Evolutionary conservation across 2,329 filamentous ascomycete genomes (phyloP).

Genomic region (Aspergillus phoenicis): DNA sequence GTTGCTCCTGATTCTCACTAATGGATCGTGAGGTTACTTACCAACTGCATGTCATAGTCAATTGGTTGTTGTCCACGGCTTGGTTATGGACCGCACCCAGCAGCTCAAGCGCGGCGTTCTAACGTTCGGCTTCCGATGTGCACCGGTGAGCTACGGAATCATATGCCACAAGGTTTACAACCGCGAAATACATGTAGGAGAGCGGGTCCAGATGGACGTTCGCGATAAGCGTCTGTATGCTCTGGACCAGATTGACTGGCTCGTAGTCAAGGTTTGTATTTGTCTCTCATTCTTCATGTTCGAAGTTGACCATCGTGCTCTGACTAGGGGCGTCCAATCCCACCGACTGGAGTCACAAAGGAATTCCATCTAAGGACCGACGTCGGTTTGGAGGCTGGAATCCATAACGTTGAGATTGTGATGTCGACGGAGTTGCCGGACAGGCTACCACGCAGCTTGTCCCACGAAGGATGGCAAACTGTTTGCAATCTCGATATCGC

Average conservation of each 20-base stretch:
- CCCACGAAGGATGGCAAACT: constrained; percentile 25
- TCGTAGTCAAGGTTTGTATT: constrained; percentile 33
- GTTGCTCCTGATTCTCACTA: constrained; percentile 1
- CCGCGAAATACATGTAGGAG: constrained; percentile 30
- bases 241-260: constrained; percentile 39
- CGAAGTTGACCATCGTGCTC: not conserved
- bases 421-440: constrained; percentile 30
- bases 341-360: constrained; percentile 27
- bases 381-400: constrained; percentile 22
- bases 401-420: constrained; percentile 37
- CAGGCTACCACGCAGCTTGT: constrained; percentile 29
- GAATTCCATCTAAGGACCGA: constrained; percentile 32
- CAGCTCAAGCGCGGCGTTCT: constrained; percentile 29
- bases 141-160: constrained; percentile 41
- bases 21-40: too few species aligned
- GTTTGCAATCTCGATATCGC: constrained; percentile 35
- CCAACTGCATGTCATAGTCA: constrained; percentile 21
- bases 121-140: constrained; percentile 36
- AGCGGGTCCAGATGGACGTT: constrained; percentile 31
- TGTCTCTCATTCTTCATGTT: too few species aligned
- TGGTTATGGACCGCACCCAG: constrained; percentile 39
- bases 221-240: constrained; percentile 38
- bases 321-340: constrained; percentile 24
- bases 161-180: constrained; percentile 37
- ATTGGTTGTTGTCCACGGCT: constrained; percentile 37